A percentile compares a stretch with the other conserved stretches of the same genome.
Evolutionary conservation across 2,329 filamentous ascomycete genomes (phyloP).

Genomic region (Aphanoascus verrucosus): DNA sequence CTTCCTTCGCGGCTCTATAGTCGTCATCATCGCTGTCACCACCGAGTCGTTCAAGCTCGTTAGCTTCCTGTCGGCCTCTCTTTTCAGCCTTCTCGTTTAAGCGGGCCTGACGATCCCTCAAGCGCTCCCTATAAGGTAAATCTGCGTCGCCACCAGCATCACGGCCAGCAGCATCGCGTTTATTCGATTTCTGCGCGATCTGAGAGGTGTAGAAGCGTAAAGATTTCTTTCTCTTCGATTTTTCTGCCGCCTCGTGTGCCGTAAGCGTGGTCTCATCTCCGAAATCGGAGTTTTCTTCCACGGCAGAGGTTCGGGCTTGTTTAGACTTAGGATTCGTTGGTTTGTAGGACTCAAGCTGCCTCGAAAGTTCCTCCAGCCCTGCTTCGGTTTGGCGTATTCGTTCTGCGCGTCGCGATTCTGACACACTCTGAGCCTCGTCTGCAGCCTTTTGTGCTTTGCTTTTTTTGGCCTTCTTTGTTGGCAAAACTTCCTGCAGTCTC

Average conservation of each 20-base stretch:
- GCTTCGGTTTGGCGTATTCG: slow-evolving; percentile 52
- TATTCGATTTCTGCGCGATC: slow-evolving; percentile 87
- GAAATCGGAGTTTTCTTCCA: slow-evolving; percentile 68
- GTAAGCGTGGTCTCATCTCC: slow-evolving; percentile 79
- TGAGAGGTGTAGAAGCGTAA: slow-evolving; percentile 97
- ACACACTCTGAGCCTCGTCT: slow-evolving; percentile 44
- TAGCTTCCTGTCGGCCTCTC: slow-evolving; percentile 56
- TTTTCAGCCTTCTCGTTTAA: slow-evolving; percentile 82
- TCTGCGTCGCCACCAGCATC: slow-evolving; percentile 50
- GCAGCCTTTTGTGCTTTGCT: slow-evolving; percentile 42
- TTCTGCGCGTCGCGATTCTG: slow-evolving; percentile 44
- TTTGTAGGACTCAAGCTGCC: slow-evolving; percentile 42
- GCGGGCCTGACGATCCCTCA: slow-evolving; percentile 73
- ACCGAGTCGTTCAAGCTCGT: slow-evolving; percentile 57
- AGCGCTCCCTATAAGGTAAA: slow-evolving; percentile 72
- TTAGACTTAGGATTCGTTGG: slow-evolving; percentile 37
- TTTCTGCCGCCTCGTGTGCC: slow-evolving; percentile 68
- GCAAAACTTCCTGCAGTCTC: slow-evolving; percentile 20
- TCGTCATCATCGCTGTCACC: slow-evolving; percentile 60
- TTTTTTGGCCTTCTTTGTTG: slow-evolving; percentile 30
- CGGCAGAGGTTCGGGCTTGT: slow-evolving; percentile 19
- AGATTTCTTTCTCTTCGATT: slow-evolving; percentile 79
- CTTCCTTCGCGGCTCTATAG: slow-evolving; percentile 42
- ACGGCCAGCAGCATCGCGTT: slow-evolving; percentile 54
- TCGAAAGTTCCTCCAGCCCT: slow-evolving; percentile 60